Evolutionary conservation across 352 stramenopile species (phyloP).

Genomic region (Phytopythium mirpurense): DNA sequence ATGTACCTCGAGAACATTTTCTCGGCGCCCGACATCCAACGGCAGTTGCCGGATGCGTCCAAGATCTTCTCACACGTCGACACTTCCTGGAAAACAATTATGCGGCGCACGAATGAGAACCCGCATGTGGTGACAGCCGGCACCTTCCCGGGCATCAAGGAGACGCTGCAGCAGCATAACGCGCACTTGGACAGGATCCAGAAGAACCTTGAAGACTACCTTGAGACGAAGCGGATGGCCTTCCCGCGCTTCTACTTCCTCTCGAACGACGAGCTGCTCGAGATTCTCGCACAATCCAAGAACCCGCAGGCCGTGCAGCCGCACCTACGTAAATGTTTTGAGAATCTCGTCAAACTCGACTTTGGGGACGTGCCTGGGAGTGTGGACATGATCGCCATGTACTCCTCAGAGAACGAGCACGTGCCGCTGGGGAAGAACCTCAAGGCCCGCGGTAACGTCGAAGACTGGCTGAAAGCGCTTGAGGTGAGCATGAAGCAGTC

Average conservation of each 20-base stretch:
- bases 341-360: conserved; percentile 81
- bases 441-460: conserved; percentile 87
- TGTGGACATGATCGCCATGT: conserved; percentile 94
- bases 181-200: conserved; percentile 87
- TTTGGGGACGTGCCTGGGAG: conserved; percentile 73
- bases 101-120: conserved; percentile 84
- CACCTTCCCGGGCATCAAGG: conserved; percentile 74
- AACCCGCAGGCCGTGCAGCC: conserved; percentile 93
- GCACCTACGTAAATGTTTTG: conserved; percentile 94
- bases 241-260: conserved; percentile 95
- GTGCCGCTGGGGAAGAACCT: conserved; percentile 90
- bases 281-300: conserved; percentile 94
- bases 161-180: conserved; percentile 83
- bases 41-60: conserved; percentile 85
- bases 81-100: conserved; percentile 89
- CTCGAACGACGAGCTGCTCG: conserved; percentile 93
- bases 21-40: conserved; percentile 87
- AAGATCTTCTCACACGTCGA: conserved; percentile 91
- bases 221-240: conserved; percentile 91
- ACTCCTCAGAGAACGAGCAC: conserved; percentile 86
- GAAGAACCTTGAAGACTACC: conserved; percentile 90
- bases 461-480: conserved; percentile 86
- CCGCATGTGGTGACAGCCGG: conserved; percentile 82
- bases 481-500: conserved; percentile 90
- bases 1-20: conserved; percentile 89